These are phyloP conservation scores for Aegilops longissima DNA, from an alignment of 176 grass and related monocot genomes.

Conservation along the genomic window DNA sequence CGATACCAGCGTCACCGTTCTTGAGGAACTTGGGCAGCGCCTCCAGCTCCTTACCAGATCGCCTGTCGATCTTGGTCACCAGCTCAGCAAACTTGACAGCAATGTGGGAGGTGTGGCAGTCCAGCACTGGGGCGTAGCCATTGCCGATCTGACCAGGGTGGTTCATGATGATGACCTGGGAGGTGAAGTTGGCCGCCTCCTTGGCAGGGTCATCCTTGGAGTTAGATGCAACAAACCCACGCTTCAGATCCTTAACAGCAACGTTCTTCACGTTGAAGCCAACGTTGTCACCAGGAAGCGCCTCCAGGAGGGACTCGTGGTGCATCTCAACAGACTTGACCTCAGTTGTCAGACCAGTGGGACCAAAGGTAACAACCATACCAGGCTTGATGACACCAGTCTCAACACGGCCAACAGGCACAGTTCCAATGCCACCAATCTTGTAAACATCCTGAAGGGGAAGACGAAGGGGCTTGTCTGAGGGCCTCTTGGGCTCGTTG, in stretches of 20 bases:
- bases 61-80: constrained; percentile 24
- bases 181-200: background rate
- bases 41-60: constrained; percentile 37
- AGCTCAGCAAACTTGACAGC: constrained; percentile 37
- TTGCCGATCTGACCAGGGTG: constrained; percentile 39
- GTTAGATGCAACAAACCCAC: background rate
- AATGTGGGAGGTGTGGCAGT: constrained; percentile 37
- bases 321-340: background rate
- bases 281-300: background rate
- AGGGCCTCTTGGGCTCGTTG: background rate
- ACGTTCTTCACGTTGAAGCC: background rate
- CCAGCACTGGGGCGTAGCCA: constrained; percentile 31
- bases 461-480: background rate
- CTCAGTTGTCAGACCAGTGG: background rate
- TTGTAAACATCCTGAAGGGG: background rate
- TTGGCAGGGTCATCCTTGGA: constrained; percentile 6
- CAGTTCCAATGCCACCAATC: background rate
- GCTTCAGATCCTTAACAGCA: background rate
- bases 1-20: constrained; percentile 27
- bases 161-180: constrained; percentile 31
- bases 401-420: background rate
- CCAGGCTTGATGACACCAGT: background rate
- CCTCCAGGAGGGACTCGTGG: background rate
- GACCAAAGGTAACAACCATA: background rate
- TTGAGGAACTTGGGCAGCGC: constrained; percentile 34